These are phyloP conservation scores for Cryptococcus sp. DNA, from an alignment of 1,284 basidiomycete species.

Conservation along the genomic window DNA sequence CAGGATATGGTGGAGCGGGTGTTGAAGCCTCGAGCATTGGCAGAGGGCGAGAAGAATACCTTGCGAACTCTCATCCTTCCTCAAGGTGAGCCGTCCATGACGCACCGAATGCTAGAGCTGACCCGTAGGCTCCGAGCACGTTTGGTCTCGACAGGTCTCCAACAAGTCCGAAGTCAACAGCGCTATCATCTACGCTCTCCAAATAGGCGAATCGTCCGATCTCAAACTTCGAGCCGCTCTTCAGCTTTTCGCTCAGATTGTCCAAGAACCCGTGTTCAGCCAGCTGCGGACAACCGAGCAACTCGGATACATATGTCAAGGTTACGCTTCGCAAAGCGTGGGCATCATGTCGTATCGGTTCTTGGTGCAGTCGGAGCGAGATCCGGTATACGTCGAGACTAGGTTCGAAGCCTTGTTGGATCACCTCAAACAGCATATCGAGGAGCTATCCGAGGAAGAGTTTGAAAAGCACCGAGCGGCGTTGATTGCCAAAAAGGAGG, in stretches of 20 bases:
- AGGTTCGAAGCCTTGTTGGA: slow-evolving; percentile 84
- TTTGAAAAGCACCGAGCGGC: slow-evolving; percentile 62
- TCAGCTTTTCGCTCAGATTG: slow-evolving; percentile 59
- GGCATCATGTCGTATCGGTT: slow-evolving; percentile 77
- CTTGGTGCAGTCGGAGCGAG: slow-evolving; percentile 83
- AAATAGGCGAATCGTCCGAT: slow-evolving; percentile 56
- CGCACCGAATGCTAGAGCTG: not conserved
- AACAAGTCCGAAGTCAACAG: slow-evolving; percentile 87
- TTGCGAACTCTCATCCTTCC: slow-evolving; percentile 66
- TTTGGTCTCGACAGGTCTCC: slow-evolving; percentile 65
- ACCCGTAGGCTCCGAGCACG: slow-evolving; percentile 59
- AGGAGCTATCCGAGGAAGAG: slow-evolving; percentile 57
- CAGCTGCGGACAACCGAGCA: slow-evolving; percentile 93
- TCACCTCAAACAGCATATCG: slow-evolving; percentile 58
- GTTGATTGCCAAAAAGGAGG: slow-evolving; percentile 63
- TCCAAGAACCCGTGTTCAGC: slow-evolving; percentile 88
- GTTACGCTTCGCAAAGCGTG: slow-evolving; percentile 54
- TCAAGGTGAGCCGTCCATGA: slow-evolving; percentile 50
- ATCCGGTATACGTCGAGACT: slow-evolving; percentile 75
- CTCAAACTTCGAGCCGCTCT: slow-evolving; percentile 45
- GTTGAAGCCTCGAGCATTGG: slow-evolving; percentile 57
- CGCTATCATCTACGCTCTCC: slow-evolving; percentile 69
- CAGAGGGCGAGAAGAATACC: slow-evolving; percentile 54
- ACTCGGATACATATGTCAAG: slow-evolving; percentile 80
- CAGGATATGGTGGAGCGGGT: slow-evolving; percentile 67